Percentiles rank a stretch among this genome's conserved stretches.
phyloP scores from a whole-genome alignment of 768 basidiomycete species.

The Boletus coccyginus region DNA sequence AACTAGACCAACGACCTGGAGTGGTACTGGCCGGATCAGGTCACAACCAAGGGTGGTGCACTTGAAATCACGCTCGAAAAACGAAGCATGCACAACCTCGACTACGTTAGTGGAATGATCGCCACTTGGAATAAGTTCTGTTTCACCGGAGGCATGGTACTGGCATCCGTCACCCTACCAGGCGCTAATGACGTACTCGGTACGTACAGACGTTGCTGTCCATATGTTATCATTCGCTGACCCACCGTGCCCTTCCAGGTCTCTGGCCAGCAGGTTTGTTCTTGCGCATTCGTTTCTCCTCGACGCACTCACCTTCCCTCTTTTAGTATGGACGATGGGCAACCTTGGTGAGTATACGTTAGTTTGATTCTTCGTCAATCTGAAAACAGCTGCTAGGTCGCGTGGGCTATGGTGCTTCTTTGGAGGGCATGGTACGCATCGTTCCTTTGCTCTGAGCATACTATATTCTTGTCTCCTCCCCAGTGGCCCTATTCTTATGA shows the following conservation, averaged over 20 bases:
- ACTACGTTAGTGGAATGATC: slow-evolving; percentile 73
- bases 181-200: slow-evolving; percentile 58
- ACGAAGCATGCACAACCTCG: slow-evolving; percentile 64
- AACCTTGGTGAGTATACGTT: slow-evolving; percentile 55
- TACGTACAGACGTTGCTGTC: slow-evolving; percentile 2
- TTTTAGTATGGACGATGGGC: slow-evolving; percentile 69
- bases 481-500: slow-evolving; percentile 86
- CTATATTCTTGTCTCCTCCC: not conserved
- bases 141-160: slow-evolving; percentile 84
- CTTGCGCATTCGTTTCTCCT: not conserved
- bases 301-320: slow-evolving; percentile 11
- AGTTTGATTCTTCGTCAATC: not conserved
- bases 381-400: slow-evolving; percentile 44
- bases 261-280: slow-evolving; percentile 66
- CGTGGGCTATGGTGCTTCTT: slow-evolving; percentile 82
- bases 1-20: slow-evolving; percentile 69
- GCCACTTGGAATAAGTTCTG: slow-evolving; percentile 88
- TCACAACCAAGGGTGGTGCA: slow-evolving; percentile 70
- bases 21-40: slow-evolving; percentile 84
- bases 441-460: not conserved
- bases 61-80: slow-evolving; percentile 72
- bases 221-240: not conserved
- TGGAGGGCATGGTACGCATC: slow-evolving; percentile 72
- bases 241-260: slow-evolving; percentile 32
- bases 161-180: slow-evolving; percentile 65